phyloP scores from a whole-genome alignment of 768 basidiomycete genomes.

The Leucosporidium creatinivorum region DNA sequence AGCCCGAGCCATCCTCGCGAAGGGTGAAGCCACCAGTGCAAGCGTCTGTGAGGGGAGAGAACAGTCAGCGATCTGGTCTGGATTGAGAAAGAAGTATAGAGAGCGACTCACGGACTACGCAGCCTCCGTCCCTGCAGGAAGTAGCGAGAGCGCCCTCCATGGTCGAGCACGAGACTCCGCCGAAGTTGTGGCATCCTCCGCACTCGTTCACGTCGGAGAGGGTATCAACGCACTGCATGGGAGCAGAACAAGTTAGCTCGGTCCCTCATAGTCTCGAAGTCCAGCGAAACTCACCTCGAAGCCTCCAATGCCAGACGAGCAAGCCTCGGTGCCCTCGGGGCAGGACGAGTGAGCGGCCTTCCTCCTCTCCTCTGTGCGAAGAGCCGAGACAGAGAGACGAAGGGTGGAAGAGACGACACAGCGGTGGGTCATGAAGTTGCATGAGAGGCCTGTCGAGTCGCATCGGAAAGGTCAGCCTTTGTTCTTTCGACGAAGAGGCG shows the following conservation, averaged over 20 bases:
- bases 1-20: no score
- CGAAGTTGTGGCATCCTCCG: conserved; percentile 18
- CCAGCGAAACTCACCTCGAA: conserved; percentile 9
- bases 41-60: no score
- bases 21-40: no score
- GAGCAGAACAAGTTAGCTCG: neutral
- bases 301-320: conserved; percentile 16
- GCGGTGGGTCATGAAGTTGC: conserved; percentile 21
- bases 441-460: conserved; percentile 10
- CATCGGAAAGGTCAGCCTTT: neutral
- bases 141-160: conserved; percentile 19
- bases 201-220: conserved; percentile 15
- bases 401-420: conserved; percentile 1
- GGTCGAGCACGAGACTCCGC: conserved; percentile 13
- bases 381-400: neutral
- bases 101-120: conserved; percentile 16
- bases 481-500: no score
- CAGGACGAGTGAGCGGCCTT: conserved; percentile 11
- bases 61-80: no score
- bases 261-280: neutral
- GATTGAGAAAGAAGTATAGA: no score
- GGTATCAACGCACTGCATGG: conserved; percentile 14
- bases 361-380: conserved; percentile 6
- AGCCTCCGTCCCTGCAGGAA: conserved; percentile 12
- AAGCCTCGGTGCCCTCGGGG: conserved; percentile 16